A percentile compares a stretch with the other conserved stretches of the same genome.
phyloP scores from a whole-genome alignment of 2,329 filamentous ascomycete genomes.

The Pestalotiopsis sp. region DNA sequence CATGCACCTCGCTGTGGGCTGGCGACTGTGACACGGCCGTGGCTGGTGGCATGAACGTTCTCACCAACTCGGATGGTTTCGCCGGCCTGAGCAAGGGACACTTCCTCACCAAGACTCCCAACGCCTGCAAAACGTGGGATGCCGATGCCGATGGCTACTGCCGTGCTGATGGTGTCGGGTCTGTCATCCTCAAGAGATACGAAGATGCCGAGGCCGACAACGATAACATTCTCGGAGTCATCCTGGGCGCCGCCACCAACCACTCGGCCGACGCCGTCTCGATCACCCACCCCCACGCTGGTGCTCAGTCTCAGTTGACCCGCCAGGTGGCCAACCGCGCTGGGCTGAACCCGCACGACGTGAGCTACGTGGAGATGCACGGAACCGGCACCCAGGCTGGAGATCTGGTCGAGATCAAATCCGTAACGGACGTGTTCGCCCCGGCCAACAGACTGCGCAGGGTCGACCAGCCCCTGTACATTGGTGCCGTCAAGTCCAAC shows the following conservation, averaged over 20 bases:
- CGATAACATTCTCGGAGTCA: slow-evolving; percentile 32
- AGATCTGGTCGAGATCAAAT: slow-evolving; percentile 67
- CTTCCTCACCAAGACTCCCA: slow-evolving; percentile 56
- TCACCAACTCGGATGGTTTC: slow-evolving; percentile 69
- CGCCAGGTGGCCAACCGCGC: slow-evolving; percentile 59
- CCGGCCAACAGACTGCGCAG: slow-evolving; percentile 43
- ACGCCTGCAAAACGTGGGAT: slow-evolving; percentile 59
- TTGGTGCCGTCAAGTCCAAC: slow-evolving; percentile 52
- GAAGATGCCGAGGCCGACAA: slow-evolving; percentile 21
- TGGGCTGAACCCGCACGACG: slow-evolving; percentile 53
- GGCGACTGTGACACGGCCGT: slow-evolving; percentile 68
- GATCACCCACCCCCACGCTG: slow-evolving; percentile 72
- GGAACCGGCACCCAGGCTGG: slow-evolving; percentile 74
- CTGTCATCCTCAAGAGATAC: slow-evolving; percentile 25
- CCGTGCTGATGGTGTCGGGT: slow-evolving; percentile 26
- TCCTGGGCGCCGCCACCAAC: slow-evolving; percentile 64
- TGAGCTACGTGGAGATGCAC: slow-evolving; percentile 70
- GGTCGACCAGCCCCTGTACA: slow-evolving; percentile 39
- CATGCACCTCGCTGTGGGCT: slow-evolving; percentile 54
- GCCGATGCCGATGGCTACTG: slow-evolving; percentile 63
- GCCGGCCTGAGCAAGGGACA: slow-evolving; percentile 65
- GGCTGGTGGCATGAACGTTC: slow-evolving; percentile 65
- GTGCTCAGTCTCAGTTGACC: slow-evolving; percentile 59
- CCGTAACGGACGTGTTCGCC: slow-evolving; percentile 62
- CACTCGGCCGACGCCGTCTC: slow-evolving; percentile 72